Conservation (phyloP, 2,329 filamentous ascomycete genomes). For the Diaporthe longicolla region DNA sequence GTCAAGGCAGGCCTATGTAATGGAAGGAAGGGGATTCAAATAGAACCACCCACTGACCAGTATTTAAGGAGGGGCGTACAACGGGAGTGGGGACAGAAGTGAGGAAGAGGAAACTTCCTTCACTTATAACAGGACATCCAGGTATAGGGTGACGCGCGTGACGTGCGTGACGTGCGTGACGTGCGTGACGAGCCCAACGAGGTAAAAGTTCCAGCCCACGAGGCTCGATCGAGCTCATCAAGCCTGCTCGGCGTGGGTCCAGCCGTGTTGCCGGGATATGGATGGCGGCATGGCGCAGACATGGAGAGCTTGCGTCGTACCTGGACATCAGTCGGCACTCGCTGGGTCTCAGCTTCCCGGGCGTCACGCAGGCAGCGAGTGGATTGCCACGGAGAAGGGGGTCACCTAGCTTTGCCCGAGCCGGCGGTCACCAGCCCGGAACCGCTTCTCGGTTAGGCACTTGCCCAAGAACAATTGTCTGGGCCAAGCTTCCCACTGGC, state of each 20-base stretch:
- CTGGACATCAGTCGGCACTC: slow-evolving; percentile 15
- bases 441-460: neutral
- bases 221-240: slow-evolving; percentile 5
- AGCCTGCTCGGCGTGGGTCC: slow-evolving; percentile 18
- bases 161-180: too few species aligned
- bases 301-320: slow-evolving; percentile 11
- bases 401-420: slow-evolving; percentile 20
- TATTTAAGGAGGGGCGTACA: neutral
- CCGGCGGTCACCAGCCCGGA: neutral
- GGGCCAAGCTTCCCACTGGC: neutral
- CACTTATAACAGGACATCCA: slow-evolving; percentile 2
- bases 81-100: neutral
- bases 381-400: neutral
- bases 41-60: slow-evolving; percentile 14
- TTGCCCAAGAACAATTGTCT: neutral
- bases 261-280: slow-evolving; percentile 23
- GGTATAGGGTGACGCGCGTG: neutral
- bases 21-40: slow-evolving; percentile 2
- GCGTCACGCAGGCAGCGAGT: neutral
- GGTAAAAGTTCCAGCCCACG: neutral
- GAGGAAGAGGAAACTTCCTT: neutral
- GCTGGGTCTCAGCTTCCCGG: slow-evolving; percentile 27
- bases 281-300: neutral
- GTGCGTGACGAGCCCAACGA: neutral
- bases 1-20: neutral